Evolutionary conservation across 352 stramenopile genomes (phyloP).

Genomic region (Globisporangium sylvaticum): DNA sequence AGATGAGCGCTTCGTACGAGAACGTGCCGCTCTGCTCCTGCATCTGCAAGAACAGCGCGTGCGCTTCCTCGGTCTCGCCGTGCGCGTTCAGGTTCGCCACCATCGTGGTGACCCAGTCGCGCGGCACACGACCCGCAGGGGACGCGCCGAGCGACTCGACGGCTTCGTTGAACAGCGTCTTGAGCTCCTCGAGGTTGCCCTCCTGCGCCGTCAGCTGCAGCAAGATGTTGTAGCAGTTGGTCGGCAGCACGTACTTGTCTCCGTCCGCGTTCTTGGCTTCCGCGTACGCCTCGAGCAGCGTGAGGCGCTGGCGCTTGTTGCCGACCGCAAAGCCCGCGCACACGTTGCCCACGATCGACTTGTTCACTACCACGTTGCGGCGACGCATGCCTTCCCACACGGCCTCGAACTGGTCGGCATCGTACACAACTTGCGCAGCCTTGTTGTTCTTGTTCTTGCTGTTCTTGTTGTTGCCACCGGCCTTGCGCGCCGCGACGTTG

Average conservation of each 20-base stretch:
- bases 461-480: constrained; percentile 14
- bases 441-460: constrained; percentile 6
- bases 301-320: constrained; percentile 52
- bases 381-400: constrained; percentile 40
- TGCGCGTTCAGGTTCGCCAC: constrained; percentile 36
- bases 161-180: constrained; percentile 46
- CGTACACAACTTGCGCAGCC: constrained; percentile 30
- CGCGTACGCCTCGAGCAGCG: constrained; percentile 52
- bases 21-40: constrained; percentile 28
- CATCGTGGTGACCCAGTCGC: constrained; percentile 41
- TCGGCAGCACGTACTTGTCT: constrained; percentile 46
- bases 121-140: constrained; percentile 28
- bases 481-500: constrained; percentile 16
- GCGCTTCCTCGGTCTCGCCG: constrained; percentile 36
- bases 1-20: constrained; percentile 37
- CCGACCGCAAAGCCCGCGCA: constrained; percentile 36
- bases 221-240: constrained; percentile 41
- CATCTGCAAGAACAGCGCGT: constrained; percentile 38
- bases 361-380: constrained; percentile 35
- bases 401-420: constrained; percentile 30
- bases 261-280: constrained; percentile 21
- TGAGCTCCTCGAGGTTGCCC: constrained; percentile 28
- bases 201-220: constrained; percentile 37
- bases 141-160: constrained; percentile 27
- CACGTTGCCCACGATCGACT: constrained; percentile 39